phyloP scores from a whole-genome alignment of 2,329 filamentous ascomycete species.

The Gaeumannomyces sp. region DNA sequence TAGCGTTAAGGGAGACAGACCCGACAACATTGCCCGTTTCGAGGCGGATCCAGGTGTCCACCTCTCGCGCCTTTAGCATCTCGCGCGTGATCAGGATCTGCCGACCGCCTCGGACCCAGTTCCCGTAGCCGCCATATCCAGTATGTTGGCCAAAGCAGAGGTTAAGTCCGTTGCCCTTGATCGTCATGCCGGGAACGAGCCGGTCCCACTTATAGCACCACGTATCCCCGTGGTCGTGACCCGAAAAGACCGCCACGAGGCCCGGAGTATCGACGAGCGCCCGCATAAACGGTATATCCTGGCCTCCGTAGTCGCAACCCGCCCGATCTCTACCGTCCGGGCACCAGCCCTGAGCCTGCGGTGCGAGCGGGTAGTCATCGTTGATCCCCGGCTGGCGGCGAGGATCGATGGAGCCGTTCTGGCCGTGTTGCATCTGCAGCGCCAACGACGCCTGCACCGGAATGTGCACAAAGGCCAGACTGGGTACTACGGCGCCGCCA shows the following conservation, averaged over 20 bases:
- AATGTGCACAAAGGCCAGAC: slow-evolving; percentile 45
- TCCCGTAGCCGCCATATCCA: slow-evolving; percentile 65
- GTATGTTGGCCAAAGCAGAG: slow-evolving; percentile 53
- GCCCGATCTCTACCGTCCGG: slow-evolving; percentile 16
- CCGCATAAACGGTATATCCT: slow-evolving; percentile 52
- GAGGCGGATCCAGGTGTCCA: slow-evolving; percentile 47
- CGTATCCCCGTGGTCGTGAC: slow-evolving; percentile 53
- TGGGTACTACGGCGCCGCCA: slow-evolving; percentile 25
- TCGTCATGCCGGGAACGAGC: slow-evolving; percentile 17
- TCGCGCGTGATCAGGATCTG: slow-evolving; percentile 33
- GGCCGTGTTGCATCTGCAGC: slow-evolving; percentile 19
- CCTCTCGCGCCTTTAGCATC: slow-evolving; percentile 16
- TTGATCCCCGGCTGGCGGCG: slow-evolving; percentile 28
- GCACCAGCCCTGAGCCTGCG: slow-evolving; percentile 28
- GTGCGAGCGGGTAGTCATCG: slow-evolving; percentile 23
- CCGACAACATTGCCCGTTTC: slow-evolving; percentile 40
- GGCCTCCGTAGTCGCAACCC: slow-evolving; percentile 29
- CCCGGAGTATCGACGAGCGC: slow-evolving; percentile 43
- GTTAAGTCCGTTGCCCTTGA: slow-evolving; percentile 29
- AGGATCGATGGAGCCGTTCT: slow-evolving; percentile 16
- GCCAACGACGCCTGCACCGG: slow-evolving; percentile 27
- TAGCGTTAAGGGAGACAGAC: slow-evolving; percentile 41
- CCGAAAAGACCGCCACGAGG: slow-evolving; percentile 46
- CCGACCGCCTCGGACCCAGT: slow-evolving; percentile 52
- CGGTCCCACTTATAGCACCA: slow-evolving; percentile 39